Evolutionary conservation across 1,284 basidiomycete genomes (phyloP).

Genomic region (Cyathus olla): DNA sequence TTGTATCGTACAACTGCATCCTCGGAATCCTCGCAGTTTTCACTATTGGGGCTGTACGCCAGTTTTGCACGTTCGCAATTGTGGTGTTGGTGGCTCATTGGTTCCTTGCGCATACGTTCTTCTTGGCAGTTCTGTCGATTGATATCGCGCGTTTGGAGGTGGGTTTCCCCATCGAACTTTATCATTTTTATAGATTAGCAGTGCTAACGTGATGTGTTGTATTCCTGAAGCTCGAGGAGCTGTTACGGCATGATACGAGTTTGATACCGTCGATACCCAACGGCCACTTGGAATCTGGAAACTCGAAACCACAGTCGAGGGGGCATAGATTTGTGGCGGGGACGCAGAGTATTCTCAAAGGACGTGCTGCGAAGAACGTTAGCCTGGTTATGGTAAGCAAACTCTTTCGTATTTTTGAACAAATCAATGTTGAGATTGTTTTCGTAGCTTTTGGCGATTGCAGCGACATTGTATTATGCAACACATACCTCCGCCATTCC

Average conservation of each 20-base stretch:
- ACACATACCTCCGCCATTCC: constrained; percentile 62
- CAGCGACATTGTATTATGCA: constrained; percentile 77
- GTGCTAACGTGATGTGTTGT: background rate
- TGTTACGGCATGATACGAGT: constrained; percentile 75
- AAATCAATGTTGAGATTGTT: constrained; percentile 10
- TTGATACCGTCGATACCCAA: constrained; percentile 51
- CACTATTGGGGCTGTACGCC: constrained; percentile 86
- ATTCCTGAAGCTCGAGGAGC: constrained; percentile 72
- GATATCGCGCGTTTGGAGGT: constrained; percentile 92
- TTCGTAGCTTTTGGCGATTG: constrained; percentile 76
- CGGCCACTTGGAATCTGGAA: constrained; percentile 17
- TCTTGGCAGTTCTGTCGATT: constrained; percentile 90
- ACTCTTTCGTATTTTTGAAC: constrained; percentile 4
- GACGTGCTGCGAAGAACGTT: constrained; percentile 84
- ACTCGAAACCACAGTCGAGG: constrained; percentile 44
- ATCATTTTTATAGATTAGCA: background rate
- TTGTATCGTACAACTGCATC: constrained; percentile 88
- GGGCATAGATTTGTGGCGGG: constrained; percentile 56
- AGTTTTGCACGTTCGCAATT: constrained; percentile 95
- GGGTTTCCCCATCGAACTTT: constrained; percentile 25
- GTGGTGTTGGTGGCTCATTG: constrained; percentile 96
- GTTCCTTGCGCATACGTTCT: constrained; percentile 95
- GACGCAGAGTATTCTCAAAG: constrained; percentile 66
- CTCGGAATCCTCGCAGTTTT: constrained; percentile 85
- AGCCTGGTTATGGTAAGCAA: constrained; percentile 80